A percentile compares a stretch with the other conserved stretches of the same genome.
phyloP scores from a whole-genome alignment of 73 alveolate species.

The Uronychia setigera region DNA sequence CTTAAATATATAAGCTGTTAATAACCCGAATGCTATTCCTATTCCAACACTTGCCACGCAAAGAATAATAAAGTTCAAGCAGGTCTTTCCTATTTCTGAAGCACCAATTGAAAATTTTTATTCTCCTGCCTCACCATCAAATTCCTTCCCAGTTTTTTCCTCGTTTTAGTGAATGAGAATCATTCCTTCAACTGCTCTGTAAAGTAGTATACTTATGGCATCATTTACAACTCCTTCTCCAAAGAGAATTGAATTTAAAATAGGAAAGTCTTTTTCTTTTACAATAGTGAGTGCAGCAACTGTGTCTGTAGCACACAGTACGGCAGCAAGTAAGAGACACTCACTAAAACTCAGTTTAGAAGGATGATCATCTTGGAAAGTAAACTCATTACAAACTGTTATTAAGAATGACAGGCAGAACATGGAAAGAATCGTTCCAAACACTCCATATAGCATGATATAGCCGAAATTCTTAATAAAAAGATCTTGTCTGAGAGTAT shows the following conservation, averaged over 20 bases:
- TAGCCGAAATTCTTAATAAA: constrained; percentile 89
- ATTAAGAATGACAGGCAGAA: constrained; percentile 1
- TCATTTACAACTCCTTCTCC: constrained; percentile 96
- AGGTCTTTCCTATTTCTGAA: constrained; percentile 42
- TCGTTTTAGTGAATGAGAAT: constrained; percentile 49
- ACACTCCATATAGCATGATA: constrained; percentile 81
- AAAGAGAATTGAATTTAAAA: constrained; percentile 76
- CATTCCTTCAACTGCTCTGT: constrained; percentile 77
- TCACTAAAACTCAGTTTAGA: constrained; percentile 41
- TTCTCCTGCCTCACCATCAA: constrained; percentile 79
- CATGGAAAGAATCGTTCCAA: constrained; percentile 88
- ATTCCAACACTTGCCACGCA: constrained; percentile 50
- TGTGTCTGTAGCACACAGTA: constrained; percentile 90
- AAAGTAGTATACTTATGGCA: constrained; percentile 83
- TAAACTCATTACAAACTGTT: background rate
- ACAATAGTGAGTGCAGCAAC: constrained; percentile 88
- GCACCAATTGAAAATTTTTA: constrained; percentile 66
- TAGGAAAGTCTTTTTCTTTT: constrained; percentile 81
- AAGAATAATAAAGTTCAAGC: constrained; percentile 8
- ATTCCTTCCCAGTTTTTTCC: too few relatives aligned
- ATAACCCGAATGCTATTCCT: constrained; percentile 74
- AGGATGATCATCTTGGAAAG: background rate
- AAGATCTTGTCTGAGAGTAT: constrained; percentile 80
- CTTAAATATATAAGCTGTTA: constrained; percentile 70
- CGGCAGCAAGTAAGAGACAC: constrained; percentile 82